Evolutionary conservation across 805 yeast species (phyloP), one percentile per base, ranked within the genome.

Genomic region (Yamadazyma takamatsuzukensis): DNA sequence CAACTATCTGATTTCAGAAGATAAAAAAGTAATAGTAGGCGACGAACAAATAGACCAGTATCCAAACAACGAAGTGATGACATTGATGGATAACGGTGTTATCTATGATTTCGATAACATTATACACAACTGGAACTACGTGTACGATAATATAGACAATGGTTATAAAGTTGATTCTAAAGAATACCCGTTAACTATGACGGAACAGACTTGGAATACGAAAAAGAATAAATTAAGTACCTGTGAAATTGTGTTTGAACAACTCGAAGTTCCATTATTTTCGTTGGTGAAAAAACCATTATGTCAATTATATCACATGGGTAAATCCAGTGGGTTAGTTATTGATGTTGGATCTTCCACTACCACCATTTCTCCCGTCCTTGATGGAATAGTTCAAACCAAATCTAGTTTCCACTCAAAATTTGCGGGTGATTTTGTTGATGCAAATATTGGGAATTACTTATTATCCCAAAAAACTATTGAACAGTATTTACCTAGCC

Each of bases 371-470:
- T 82, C 93, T 0, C 94, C 95, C 7, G 73, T 86, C 13, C 60
- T 76, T 40, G 88, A 83, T 47, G 96, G 95, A 23, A 71, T 74
- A 11, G 73, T 86, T 32, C 71, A 82, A 33, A 61, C 70, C 42
- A 82, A 80, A 51, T 83, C 85, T 29, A 69, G 77, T 4, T 63
- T 72, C 39, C 82, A 76, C 54, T 74, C 85, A 11, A 78, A 76
- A 46, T 83, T 72, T 52, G 96, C 89, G 3, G 97, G 97, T 7
- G 90, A 88, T 54, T 89, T 82, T 54, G 55, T 84, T 34, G 83
- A 81, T 53, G 67, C 76, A 32, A 85, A 83, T 57, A 64, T 79
- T 2, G 56, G 72, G 43, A 64, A 74, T 31, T 74, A 49, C 61
- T 47, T 68, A 70, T 40, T 57, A 64, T 36, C 44, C 11, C 30